These are phyloP conservation scores for Keqinozyma sinolaborantium DNA, from an alignment of 1,139 yeast genomes.

Conservation along the genomic window DNA sequence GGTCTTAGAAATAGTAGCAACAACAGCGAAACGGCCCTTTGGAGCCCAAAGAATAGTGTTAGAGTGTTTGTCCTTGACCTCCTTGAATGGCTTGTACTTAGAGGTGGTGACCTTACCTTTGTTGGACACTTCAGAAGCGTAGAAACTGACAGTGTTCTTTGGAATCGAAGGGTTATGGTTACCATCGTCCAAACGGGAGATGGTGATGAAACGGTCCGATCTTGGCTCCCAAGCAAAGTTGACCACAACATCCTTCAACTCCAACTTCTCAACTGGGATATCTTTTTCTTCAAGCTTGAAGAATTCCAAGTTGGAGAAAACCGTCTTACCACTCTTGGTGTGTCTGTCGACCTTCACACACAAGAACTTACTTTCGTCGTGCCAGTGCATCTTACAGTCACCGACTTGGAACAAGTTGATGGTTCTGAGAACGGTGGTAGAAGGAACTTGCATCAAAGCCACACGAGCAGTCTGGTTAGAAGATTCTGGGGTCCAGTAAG, in stretches of 20 bases:
- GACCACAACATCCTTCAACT: constrained; percentile 83
- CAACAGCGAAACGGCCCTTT: constrained; percentile 81
- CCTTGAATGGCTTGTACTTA: constrained; percentile 37
- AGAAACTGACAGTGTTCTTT: constrained; percentile 73
- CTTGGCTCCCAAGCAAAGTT: constrained; percentile 97
- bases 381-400: constrained; percentile 94
- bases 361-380: constrained; percentile 75
- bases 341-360: constrained; percentile 97
- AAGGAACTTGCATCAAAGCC: constrained; percentile 83
- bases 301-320: constrained; percentile 89
- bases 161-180: constrained; percentile 67
- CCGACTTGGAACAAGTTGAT: constrained; percentile 93
- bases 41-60: constrained; percentile 90
- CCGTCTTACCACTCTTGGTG: constrained; percentile 89
- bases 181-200: constrained; percentile 64
- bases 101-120: constrained; percentile 62
- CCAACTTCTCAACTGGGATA: constrained; percentile 92
- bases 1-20: constrained; percentile 67
- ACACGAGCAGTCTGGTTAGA: constrained; percentile 94
- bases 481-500: constrained; percentile 97
- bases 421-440: constrained; percentile 80
- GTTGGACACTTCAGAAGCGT: constrained; percentile 78
- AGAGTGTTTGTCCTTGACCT: constrained; percentile 59
- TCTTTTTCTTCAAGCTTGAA: constrained; percentile 86
- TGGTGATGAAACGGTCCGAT: constrained; percentile 79